phyloP scores from a whole-genome alignment of 1,139 yeast species.

The Hansenula lynferdii region DNA sequence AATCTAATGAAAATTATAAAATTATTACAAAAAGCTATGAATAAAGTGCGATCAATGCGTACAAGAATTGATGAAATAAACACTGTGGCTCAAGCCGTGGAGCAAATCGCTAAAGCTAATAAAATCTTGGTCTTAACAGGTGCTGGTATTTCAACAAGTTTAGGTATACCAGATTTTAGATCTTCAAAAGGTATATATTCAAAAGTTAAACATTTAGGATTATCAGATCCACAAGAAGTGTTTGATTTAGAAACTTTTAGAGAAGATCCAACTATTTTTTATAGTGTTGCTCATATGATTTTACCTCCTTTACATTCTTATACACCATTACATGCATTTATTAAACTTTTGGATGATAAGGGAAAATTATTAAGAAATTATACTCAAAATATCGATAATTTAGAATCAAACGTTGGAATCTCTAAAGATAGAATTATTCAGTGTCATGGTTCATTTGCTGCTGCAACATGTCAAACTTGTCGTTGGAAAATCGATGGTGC shows the following conservation, averaged over 20 bases:
- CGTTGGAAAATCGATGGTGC: conserved; percentile 64
- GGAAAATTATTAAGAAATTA: conserved; percentile 81
- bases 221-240: conserved; percentile 92
- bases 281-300: conserved; percentile 83
- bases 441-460: conserved; percentile 95
- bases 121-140: conserved; percentile 84
- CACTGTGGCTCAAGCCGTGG: conserved; percentile 57
- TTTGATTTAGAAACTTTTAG: conserved; percentile 73
- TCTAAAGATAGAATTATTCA: conserved; percentile 68
- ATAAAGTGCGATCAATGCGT: conserved; percentile 51
- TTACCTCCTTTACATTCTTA: conserved; percentile 71
- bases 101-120: conserved; percentile 46
- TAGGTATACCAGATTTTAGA: conserved; percentile 95
- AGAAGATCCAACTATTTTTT: conserved; percentile 78
- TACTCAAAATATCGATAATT: conserved; percentile 92
- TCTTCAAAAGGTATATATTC: conserved; percentile 86
- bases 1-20: conserved; percentile 45
- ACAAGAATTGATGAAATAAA: conserved; percentile 46
- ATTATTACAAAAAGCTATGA: conserved; percentile 55
- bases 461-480: conserved; percentile 86
- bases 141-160: conserved; percentile 90
- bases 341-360: conserved; percentile 67
- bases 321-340: conserved; percentile 86
- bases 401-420: conserved; percentile 84
- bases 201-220: conserved; percentile 61